Conservation (phyloP, 2,329 filamentous ascomycete species). For the Ascochyta rabiei region DNA sequence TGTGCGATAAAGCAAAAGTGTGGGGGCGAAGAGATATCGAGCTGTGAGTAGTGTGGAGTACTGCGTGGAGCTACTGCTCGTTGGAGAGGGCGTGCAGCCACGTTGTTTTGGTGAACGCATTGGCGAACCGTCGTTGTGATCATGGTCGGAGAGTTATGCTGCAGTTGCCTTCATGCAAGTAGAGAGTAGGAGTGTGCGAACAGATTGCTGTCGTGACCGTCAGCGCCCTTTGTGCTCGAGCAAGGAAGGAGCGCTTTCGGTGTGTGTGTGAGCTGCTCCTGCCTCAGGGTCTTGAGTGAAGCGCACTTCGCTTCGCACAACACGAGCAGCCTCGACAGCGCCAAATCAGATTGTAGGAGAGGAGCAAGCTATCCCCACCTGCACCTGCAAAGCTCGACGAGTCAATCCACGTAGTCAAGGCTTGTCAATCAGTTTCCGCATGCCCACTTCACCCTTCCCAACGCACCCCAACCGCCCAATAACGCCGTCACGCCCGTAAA, state of each 20-base stretch:
- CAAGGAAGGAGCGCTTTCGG: background rate
- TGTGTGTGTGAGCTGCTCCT: background rate
- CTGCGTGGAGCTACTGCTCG: background rate
- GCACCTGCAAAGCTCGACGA: background rate
- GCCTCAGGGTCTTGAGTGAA: background rate
- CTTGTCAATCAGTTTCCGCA: background rate
- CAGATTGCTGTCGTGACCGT: background rate
- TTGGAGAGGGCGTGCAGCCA: background rate
- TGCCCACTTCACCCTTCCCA: constrained; percentile 3
- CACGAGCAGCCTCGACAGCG: background rate
- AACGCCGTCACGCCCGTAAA: constrained; percentile 48
- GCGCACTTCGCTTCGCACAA: constrained; percentile 1
- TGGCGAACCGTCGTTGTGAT: background rate
- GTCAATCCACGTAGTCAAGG: background rate
- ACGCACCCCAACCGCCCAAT: constrained; percentile 19
- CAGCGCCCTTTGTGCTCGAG: background rate
- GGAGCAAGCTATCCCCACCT: background rate
- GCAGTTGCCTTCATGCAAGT: no score
- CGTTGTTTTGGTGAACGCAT: background rate
- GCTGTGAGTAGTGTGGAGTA: background rate
- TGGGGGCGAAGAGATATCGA: background rate
- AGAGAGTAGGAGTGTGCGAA: no score
- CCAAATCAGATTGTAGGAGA: background rate
- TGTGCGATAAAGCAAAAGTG: background rate
- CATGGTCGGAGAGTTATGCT: no score